Base-by-base conservation (phyloP, 2,329 filamentous ascomycete species). In the Cadophora malorum region DNA sequence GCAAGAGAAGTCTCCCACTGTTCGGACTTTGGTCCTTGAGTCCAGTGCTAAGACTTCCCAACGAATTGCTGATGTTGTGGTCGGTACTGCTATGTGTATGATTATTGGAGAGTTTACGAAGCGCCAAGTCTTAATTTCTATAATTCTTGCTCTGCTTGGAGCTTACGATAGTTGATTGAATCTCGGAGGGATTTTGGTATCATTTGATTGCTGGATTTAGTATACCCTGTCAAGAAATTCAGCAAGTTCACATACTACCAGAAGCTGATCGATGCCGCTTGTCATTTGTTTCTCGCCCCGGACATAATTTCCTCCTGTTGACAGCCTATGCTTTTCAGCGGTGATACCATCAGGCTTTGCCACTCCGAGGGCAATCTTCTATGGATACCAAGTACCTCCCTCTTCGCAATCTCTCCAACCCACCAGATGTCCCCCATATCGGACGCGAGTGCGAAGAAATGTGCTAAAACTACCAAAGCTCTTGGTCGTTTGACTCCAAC, bases 21-120 rank as follows among this genome's bases (percentile, higher is more conserved):
- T 23, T 16, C 14, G 16, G 10, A 33, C n/a, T 19, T 19, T n/a
- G 6, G 14, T 14, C n/a, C 47, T 4, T 45, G 55, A 53, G 25
- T 38, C 21, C 21, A 45, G 31, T 19, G 41, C 41, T 4, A 67
- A 64, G 28, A 21, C 58, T 10, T 21, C 49, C 10, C 64, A 67
- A 47, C 63, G 69, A 47, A 3, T 28, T 5, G 28, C 28, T 5
- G 28, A 28, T 28, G 28, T 28, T 28, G 28, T 28, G 28, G 28
- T 28, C 28, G 28, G 35, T 7, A 67, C 68, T 49, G 68, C 55
- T 14, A 60, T 71, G 35, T 68, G 67, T 41, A 71, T 69, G 66
- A 49, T 71, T 23, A 65, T 71, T 35, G 59, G 56, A n/a, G 69
- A 69, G 50, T 67, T 56, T 10, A 55, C 64, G 25, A 71, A 71